Evolutionary conservation across 352 stramenopile species (phyloP).

Genomic region (Pythium myriotylum): DNA sequence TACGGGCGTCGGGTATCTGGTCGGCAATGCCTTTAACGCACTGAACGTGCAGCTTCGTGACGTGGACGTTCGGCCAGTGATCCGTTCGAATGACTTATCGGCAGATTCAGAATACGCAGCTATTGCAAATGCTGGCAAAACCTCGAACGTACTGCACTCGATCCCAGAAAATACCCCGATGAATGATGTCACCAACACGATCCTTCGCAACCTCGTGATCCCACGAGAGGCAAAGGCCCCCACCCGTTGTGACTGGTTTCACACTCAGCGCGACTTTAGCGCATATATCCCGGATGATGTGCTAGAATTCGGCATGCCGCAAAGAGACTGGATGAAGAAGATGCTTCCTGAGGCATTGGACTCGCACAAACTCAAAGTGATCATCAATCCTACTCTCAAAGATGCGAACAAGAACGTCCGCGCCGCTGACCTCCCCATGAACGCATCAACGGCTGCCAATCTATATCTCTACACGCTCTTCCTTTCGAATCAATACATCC

Average conservation of each 20-base stretch:
- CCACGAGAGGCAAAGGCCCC: conserved; percentile 1
- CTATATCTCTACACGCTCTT: conserved; percentile 10
- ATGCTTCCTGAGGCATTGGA: conserved; percentile 13
- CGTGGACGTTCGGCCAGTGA: not conserved
- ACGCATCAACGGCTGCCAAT: conserved; percentile 10
- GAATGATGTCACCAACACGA: conserved; percentile 14
- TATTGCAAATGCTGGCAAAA: not conserved
- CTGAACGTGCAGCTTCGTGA: conserved; percentile 21
- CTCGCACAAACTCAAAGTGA: not conserved
- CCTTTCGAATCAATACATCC: not conserved
- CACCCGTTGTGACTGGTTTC: not conserved
- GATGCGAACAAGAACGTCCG: conserved; percentile 7
- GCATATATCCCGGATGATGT: conserved; percentile 5
- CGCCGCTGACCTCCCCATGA: conserved; percentile 10
- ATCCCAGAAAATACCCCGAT: not conserved
- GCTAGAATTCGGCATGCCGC: conserved; percentile 7
- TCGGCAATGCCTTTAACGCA: conserved; percentile 20
- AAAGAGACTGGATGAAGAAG: conserved; percentile 18
- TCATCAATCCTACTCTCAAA: conserved; percentile 12
- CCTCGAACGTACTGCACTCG: not conserved
- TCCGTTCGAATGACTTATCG: conserved; percentile 8
- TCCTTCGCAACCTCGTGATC: conserved; percentile 17
- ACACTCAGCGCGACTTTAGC: not conserved
- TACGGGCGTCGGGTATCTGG: conserved; percentile 11
- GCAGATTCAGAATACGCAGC: not conserved